A percentile compares a stretch with the other conserved stretches of the same genome.
These are phyloP conservation scores for Perkinsus chesapeaki DNA, from an alignment of 169 alveolate species.

Conservation along the genomic window DNA sequence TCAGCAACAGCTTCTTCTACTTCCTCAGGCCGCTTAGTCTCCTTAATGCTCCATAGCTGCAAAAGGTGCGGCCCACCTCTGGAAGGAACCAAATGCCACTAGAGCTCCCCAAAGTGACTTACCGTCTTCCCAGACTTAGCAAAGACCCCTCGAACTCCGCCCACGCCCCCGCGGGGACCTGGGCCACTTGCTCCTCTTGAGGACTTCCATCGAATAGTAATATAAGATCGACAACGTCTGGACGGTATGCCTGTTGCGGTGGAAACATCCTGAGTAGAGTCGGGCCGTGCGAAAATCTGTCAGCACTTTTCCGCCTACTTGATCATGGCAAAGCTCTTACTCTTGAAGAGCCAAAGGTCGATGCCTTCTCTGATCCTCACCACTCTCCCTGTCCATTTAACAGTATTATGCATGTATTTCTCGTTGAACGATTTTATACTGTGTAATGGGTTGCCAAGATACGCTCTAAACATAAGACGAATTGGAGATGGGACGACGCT, in stretches of 20 bases:
- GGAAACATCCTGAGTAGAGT: neutral
- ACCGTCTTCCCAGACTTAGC: neutral
- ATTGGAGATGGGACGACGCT: too few relatives aligned
- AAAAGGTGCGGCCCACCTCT: neutral
- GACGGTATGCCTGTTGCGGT: neutral
- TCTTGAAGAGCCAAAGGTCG: neutral
- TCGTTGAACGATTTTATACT: constrained; percentile 32
- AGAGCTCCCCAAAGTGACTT: neutral
- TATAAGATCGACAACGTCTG: neutral
- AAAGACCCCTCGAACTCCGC: neutral
- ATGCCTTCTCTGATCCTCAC: constrained; percentile 32
- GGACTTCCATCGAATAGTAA: neutral
- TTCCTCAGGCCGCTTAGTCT: neutral
- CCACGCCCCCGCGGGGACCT: neutral
- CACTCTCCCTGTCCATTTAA: constrained; percentile 36
- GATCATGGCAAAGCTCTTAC: neutral
- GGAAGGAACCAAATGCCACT: neutral
- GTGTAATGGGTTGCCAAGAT: constrained; percentile 31
- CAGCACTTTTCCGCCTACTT: neutral
- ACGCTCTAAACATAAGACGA: neutral
- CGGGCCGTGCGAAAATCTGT: neutral
- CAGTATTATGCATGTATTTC: constrained; percentile 22
- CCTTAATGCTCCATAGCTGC: neutral
- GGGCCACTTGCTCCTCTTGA: neutral
- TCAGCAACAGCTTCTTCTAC: neutral